phyloP scores from a whole-genome alignment of 768 basidiomycete genomes.

The Hydnum rufescens region DNA sequence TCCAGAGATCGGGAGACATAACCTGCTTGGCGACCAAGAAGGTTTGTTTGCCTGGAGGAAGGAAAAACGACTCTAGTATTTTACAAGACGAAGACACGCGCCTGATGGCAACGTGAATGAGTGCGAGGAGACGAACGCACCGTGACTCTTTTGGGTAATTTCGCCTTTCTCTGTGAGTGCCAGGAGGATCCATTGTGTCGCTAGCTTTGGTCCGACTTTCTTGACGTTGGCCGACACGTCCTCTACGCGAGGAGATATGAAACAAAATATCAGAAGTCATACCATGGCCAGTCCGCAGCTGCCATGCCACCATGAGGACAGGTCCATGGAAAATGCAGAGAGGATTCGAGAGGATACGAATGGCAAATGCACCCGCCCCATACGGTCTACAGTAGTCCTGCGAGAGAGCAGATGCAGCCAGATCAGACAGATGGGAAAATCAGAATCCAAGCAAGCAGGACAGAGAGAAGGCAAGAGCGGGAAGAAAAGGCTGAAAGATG shows the following conservation, averaged over 20 bases:
- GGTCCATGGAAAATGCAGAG: too few species aligned
- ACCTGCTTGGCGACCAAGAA: slow-evolving; percentile 66
- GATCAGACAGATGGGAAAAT: too few species aligned
- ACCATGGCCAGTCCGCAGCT: too few species aligned
- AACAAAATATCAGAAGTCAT: too few species aligned
- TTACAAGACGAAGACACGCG: too few species aligned
- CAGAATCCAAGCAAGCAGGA: too few species aligned
- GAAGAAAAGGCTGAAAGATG: too few species aligned
- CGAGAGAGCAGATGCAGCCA: too few species aligned
- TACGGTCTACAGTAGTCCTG: not conserved
- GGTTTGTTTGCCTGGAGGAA: slow-evolving; percentile 69
- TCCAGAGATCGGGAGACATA: too few species aligned
- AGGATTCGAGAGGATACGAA: not conserved
- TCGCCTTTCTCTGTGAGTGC: slow-evolving; percentile 71
- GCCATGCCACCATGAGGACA: too few species aligned
- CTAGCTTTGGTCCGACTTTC: slow-evolving; percentile 66
- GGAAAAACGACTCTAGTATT: too few species aligned
- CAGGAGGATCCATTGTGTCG: slow-evolving; percentile 65
- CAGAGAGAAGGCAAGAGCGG: too few species aligned
- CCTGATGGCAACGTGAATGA: not conserved
- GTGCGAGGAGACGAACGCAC: slow-evolving; percentile 21
- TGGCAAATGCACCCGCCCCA: not conserved
- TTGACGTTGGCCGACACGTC: slow-evolving; percentile 85
- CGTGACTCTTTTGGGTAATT: slow-evolving; percentile 67
- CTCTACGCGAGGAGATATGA: slow-evolving; percentile 25